phyloP scores from a whole-genome alignment of 2,329 filamentous ascomycete species.

The Ceratocystis harringtonii region DNA sequence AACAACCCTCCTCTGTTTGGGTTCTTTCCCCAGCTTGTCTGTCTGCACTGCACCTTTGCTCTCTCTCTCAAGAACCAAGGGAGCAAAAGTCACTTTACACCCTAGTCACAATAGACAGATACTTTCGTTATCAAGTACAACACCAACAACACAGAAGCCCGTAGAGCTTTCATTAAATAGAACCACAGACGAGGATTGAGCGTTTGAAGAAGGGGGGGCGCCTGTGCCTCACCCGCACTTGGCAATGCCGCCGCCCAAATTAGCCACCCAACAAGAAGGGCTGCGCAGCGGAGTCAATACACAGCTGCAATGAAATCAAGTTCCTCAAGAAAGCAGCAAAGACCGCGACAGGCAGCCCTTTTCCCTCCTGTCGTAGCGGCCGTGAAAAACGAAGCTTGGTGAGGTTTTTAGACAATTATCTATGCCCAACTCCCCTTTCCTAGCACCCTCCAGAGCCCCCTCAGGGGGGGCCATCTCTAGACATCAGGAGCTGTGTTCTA shows the following conservation, averaged over 20 bases:
- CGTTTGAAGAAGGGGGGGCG: background rate
- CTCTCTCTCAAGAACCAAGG: background rate
- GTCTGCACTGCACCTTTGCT: background rate
- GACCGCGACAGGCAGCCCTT: background rate
- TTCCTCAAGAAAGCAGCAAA: background rate
- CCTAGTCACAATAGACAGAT: background rate
- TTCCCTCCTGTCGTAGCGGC: background rate
- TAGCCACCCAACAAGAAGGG: background rate
- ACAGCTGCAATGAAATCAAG: too few species aligned
- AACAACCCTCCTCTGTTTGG: background rate
- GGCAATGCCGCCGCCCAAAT: background rate
- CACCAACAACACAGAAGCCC: too few species aligned
- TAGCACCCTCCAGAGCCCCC: too few species aligned
- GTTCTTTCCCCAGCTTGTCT: background rate
- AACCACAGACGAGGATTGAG: background rate
- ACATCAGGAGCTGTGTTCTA: too few species aligned
- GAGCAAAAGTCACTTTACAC: background rate
- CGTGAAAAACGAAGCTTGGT: too few species aligned
- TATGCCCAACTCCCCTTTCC: too few species aligned
- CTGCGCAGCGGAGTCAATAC: too few species aligned
- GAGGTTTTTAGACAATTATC: too few species aligned
- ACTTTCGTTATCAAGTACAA: background rate
- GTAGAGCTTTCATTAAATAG: background rate
- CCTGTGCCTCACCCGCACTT: conserved; percentile 5
- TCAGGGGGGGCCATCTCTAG: too few species aligned